Evolutionary conservation across 129 eudicot genomes (phyloP), one percentile per base, ranked within the genome.

Genomic region (Silybum marianum): DNA sequence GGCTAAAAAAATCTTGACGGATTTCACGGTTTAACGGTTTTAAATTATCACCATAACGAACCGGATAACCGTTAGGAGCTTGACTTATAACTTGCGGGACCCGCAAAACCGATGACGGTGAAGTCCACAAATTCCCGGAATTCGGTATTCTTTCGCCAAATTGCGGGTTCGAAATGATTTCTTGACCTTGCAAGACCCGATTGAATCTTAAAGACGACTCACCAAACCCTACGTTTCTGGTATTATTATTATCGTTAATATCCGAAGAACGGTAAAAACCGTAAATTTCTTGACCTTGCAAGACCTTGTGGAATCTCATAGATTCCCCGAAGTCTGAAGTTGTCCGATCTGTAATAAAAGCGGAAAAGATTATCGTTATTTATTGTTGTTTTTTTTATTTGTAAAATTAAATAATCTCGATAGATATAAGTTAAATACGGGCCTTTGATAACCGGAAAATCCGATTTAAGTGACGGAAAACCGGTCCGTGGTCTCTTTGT

Each of bases 111-210:
- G 97, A 91, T 34, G 98, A 80, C 2, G 90, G 90, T 7, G 96
- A 83, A 8, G 91, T 68, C 97, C 95, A 91, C 36, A 78, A 75
- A 69, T 60, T 87, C 71, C 91, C 92, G 36, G 51, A 51, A 77
- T 74, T 72, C 46, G 90, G 78, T 39, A 74, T 74, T 44, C 84
- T 84, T 65, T 83, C 79, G 60, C 86, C 86, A 75, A 84, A 86
- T 58, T 88, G 86, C 18, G 69, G 71, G 82, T 79, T 85, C 42
- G 89, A 58, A 40, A 73, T n/a, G 14, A 85, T 91, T 95, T 96
- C 99, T 93, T 93, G 99, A 93, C 98, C 98, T 93, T 96, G 99
- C 95, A 93, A 96, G 95, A 93, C 99, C 98, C 83, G 86, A 54
- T 74, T 87, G 87, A 86, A 90, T 77, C 88, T 79, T 62, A 71